Evolutionary conservation across 2,329 filamentous ascomycete species (phyloP).

Genomic region (Eutypella sp.): DNA sequence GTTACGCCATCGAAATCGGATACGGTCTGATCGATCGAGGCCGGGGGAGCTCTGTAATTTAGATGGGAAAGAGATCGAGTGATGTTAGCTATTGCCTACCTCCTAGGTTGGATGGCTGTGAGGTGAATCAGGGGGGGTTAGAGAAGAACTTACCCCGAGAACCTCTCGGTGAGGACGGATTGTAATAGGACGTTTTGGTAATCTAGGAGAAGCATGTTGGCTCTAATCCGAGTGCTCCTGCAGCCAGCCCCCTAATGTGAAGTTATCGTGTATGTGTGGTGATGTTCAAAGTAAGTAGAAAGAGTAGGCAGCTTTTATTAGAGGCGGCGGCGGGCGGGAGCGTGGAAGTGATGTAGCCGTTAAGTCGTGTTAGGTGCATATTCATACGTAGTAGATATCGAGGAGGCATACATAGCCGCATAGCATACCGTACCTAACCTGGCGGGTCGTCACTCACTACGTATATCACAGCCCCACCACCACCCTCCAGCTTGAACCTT

Average conservation of each 20-base stretch:
- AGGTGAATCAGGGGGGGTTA: conserved; percentile 19
- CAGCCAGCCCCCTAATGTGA: neutral
- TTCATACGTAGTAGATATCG: too few relatives aligned
- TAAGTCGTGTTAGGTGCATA: too few relatives aligned
- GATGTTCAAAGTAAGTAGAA: neutral
- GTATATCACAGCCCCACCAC: too few relatives aligned
- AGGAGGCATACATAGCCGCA: too few relatives aligned
- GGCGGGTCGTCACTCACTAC: too few relatives aligned
- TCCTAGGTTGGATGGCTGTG: conserved; percentile 33
- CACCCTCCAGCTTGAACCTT: too few relatives aligned
- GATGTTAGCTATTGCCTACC: too few relatives aligned
- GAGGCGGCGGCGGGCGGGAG: too few relatives aligned
- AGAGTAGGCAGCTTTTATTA: too few relatives aligned
- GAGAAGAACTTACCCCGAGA: conserved; percentile 65
- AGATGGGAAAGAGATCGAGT: conserved; percentile 35
- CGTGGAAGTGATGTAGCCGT: too few relatives aligned
- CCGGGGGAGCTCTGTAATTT: conserved; percentile 70
- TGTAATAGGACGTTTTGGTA: conserved; percentile 99
- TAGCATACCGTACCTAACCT: too few relatives aligned
- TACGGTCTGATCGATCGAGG: conserved; percentile 93
- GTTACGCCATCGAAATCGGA: conserved; percentile 99
- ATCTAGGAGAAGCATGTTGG: conserved; percentile 84
- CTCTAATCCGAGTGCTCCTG: conserved; percentile 14
- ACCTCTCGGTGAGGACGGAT: conserved; percentile 89
- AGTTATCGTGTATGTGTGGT: conserved; percentile 8